Evolutionary conservation across 495 filamentous ascomycete species (phyloP), one percentile per base, ranked within the genome.

Genomic region (Physcia stellaris): DNA sequence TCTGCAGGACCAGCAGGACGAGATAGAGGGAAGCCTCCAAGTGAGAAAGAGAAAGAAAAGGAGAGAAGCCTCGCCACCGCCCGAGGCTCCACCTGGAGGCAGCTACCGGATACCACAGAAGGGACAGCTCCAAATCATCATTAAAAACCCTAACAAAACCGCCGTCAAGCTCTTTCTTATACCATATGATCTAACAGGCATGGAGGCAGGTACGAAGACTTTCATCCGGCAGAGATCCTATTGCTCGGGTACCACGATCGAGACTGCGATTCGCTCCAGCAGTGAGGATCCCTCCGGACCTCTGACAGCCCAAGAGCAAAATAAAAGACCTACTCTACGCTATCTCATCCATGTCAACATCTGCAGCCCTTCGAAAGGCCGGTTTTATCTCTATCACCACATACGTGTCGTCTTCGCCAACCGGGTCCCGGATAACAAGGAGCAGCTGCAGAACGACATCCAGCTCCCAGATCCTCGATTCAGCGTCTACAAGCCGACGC

Each of bases 321-420:
- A 73, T 21, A 81, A 86, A 47, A 80, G 85, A 22, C 82, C 85
- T 0, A 81, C 77, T 27, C 60, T 99, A 29, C 75, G 90, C 41
- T 99, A 99, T 59, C 68, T 99, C 13, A 75, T 94, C 37, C 90
- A 99, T 55, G 54, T 99, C 20, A 86, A 96, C 49, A 90, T 99
- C 29, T 95, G 87, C 55, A 85, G 80, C 54, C 78, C 87, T 6
- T 77, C 76, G 2, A 77, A 73, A 36, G 86, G 86, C 24, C 78
- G 88, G 35, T 92, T 77, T 57, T 99, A 83, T 47, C 63, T 99
- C 2, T 85, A 96, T 63, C 92, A 87, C 51, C 82, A 70, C 41
- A 82, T 96, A 41, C 75, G 90, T 22, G 85, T 99, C 32, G 90
- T 99, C 2, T 99, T 99, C 57, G 90, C 90, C 37, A 99, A 99